A percentile compares a stretch with the other conserved stretches of the same genome.
Conservation (phyloP, 2,329 filamentous ascomycete genomes). For the Tolypocladium tropicale region DNA sequence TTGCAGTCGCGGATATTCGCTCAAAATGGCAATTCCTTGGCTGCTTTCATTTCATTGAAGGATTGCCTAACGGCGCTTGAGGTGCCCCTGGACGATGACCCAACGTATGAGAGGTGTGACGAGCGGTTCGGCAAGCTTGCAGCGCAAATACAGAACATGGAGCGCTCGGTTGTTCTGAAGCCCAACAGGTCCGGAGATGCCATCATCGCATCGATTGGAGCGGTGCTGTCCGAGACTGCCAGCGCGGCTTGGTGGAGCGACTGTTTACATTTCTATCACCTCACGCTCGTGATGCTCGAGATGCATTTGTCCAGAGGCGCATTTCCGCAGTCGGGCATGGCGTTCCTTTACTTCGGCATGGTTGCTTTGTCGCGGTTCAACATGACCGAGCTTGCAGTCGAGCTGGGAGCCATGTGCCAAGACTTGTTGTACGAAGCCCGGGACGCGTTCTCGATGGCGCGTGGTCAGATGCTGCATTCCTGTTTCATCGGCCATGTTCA, state of each 20-base stretch:
- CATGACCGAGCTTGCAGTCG: constrained; percentile 56
- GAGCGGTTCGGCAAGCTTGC: constrained; percentile 55
- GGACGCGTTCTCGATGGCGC: constrained; percentile 55
- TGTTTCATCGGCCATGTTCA: constrained; percentile 63
- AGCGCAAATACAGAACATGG: constrained; percentile 48
- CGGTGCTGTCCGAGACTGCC: constrained; percentile 59
- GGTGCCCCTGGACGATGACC: constrained; percentile 52
- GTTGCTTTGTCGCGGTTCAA: constrained; percentile 61
- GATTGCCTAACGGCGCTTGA: constrained; percentile 62
- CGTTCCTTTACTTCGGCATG: constrained; percentile 57
- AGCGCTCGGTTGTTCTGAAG: constrained; percentile 34
- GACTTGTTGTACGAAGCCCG: constrained; percentile 53
- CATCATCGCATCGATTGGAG: constrained; percentile 52
- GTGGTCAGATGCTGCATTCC: constrained; percentile 59
- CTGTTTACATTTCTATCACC: constrained; percentile 60
- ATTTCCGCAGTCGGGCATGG: constrained; percentile 60
- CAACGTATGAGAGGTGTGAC: constrained; percentile 70
- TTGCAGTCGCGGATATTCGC: constrained; percentile 71
- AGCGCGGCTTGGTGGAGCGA: constrained; percentile 67
- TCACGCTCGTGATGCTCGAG: constrained; percentile 55
- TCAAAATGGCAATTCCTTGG: constrained; percentile 59
- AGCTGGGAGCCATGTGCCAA: constrained; percentile 53
- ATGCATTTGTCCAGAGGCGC: constrained; percentile 53
- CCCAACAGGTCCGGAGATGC: constrained; percentile 36
- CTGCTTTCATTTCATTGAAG: constrained; percentile 60